phyloP scores from a whole-genome alignment of 2,329 filamentous ascomycete genomes.

The Cyclaneusma minus region DNA sequence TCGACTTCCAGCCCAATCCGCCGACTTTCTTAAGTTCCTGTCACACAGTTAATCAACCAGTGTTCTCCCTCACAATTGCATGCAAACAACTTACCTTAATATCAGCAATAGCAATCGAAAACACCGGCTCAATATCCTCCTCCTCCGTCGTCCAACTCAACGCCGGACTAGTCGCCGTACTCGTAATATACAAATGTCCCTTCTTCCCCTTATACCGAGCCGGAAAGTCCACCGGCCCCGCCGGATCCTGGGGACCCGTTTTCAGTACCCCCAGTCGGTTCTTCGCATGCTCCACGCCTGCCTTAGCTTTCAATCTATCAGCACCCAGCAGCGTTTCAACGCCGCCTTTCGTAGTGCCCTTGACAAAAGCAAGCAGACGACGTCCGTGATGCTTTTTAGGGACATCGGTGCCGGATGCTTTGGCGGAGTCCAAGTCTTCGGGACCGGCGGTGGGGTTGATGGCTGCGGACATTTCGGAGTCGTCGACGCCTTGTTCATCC shows the following conservation, averaged over 20 bases:
- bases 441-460: constrained; percentile 29
- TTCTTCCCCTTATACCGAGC: constrained; percentile 54
- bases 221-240: constrained; percentile 65
- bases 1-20: constrained; percentile 73
- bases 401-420: constrained; percentile 7
- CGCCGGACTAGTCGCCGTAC: constrained; percentile 49
- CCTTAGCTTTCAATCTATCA: constrained; percentile 55
- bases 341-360: constrained; percentile 51
- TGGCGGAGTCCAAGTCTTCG: constrained; percentile 21
- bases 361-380: constrained; percentile 47
- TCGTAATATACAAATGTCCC: constrained; percentile 56
- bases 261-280: constrained; percentile 56
- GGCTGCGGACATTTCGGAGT: constrained; percentile 14
- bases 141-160: constrained; percentile 31
- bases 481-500: constrained; percentile 10
- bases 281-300: constrained; percentile 42
- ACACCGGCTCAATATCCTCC: constrained; percentile 42
- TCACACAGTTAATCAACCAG: constrained; percentile 1
- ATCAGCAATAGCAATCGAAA: constrained; percentile 55
- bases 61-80: background rate
- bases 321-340: constrained; percentile 59
- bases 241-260: constrained; percentile 25
- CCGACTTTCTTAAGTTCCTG: constrained; percentile 63
- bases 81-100: constrained; percentile 26
- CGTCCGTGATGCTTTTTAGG: constrained; percentile 14